A percentile compares a stretch with the other conserved stretches of the same genome.
Conservation (phyloP, 148 eudicot genomes). For the Rhododendron henanense region DNA sequence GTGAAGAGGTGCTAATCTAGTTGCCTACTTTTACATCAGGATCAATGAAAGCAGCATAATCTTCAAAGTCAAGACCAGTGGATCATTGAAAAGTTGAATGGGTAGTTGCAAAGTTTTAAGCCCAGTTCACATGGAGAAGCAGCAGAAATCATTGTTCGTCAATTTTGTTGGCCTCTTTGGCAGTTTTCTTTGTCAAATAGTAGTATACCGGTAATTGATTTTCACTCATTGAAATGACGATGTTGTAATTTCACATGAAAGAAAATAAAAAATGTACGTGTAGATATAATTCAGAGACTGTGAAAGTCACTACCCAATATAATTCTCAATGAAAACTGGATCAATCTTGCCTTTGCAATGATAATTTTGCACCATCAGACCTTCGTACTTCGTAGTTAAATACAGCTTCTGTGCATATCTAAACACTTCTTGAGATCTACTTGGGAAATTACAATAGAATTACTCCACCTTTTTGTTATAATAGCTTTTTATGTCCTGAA, state of each 20-base stretch:
- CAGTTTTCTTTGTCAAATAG: neutral
- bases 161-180: neutral
- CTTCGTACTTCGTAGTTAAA: neutral
- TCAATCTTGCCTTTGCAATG: neutral
- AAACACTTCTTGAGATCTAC: neutral
- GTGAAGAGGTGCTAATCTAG: neutral
- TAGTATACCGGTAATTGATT: neutral
- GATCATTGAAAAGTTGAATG: neutral
- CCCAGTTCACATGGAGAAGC: neutral
- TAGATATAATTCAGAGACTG: neutral
- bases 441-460: neutral
- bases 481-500: neutral
- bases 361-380: neutral
- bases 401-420: neutral
- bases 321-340: neutral
- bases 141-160: neutral
- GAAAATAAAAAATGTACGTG: neutral
- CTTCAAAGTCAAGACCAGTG: neutral
- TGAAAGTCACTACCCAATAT: neutral
- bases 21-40: neutral
- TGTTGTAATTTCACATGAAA: neutral
- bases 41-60: neutral
- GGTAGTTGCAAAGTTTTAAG: neutral
- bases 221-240: neutral
- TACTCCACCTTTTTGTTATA: neutral